Evolutionary conservation across 1,139 yeast species (phyloP), one percentile per base, ranked within the genome.

Genomic region (Pichia sp.): DNA sequence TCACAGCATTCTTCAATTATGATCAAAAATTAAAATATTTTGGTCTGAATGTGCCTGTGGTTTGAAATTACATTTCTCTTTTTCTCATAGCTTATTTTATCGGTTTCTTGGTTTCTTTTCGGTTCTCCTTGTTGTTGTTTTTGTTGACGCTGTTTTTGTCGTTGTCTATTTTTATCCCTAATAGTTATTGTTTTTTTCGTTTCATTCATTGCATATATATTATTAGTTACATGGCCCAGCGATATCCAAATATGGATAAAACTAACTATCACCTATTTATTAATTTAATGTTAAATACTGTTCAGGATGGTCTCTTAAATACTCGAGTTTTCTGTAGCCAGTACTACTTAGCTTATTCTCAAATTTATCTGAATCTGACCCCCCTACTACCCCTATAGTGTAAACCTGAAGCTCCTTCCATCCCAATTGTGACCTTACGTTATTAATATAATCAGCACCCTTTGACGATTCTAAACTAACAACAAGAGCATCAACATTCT

Each of bases 321-420:
- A 56, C 42, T 68, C 69, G 15, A 52, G 23, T 54, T 54, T 61
- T 49, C 85, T 71, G 40, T 79, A 64, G 46, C 75, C 75, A 0
- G 99, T 93, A 53, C 97, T 89, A 64, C 98, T 90, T 54, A 95
- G 67, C 67, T 95, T 95, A 36, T 85, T 88, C 46, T 78, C 75
- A 78, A 87, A 86, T 5, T 54, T 40, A 3, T 75, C 76, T 45
- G 70, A 69, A 46, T 80, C 81, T n/a, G 79, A 80, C 5, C 83
- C 84, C 0, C 95, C 95, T 41, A 93, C 72, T 1, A 92, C 87
- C 44, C 83, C 82, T 7, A 90, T 86, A 30, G 81, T 81, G 56
- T 81, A 77, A 0, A 92, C 70, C 1, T 73, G 73, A 49, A 95
- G 72, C 48, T 68, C 67, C 0, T 72, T 71, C 74, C 86, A 82